Percentiles rank a stretch among this genome's conserved stretches.
These are phyloP conservation scores for Narthecium ossifragum DNA, from an alignment of 106 monocot species.

Conservation along the genomic window DNA sequence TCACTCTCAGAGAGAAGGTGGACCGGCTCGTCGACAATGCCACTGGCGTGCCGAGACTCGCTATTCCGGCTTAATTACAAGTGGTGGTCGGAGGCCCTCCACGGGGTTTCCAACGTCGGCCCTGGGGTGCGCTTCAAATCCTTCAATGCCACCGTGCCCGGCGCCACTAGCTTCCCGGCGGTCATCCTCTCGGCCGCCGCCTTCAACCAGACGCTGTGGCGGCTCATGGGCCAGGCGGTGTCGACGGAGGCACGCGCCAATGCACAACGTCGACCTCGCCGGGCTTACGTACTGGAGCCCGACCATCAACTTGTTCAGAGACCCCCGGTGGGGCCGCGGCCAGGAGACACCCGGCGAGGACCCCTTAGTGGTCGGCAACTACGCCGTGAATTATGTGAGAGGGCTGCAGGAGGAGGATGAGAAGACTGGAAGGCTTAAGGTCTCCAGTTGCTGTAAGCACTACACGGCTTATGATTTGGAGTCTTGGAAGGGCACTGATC, in stretches of 20 bases:
- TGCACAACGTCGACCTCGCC: slow-evolving; percentile 11
- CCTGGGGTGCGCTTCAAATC: background rate
- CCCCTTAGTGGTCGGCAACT: background rate
- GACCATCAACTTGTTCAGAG: slow-evolving; percentile 2
- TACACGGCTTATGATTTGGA: slow-evolving; percentile 17
- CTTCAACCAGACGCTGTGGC: background rate
- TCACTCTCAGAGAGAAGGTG: background rate
- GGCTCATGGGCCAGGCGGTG: background rate
- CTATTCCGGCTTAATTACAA: background rate
- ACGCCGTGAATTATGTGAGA: slow-evolving; percentile 10
- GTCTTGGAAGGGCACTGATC: background rate
- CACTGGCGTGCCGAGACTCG: background rate
- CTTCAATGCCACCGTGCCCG: background rate
- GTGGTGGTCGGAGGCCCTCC: background rate
- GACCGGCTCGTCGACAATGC: background rate
- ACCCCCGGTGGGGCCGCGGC: slow-evolving; percentile 14
- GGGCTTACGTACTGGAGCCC: slow-evolving; percentile 22
- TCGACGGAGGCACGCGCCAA: slow-evolving; percentile 19
- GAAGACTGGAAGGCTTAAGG: slow-evolving; percentile 8
- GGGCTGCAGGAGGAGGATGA: slow-evolving; percentile 11
- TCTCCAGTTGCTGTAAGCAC: slow-evolving; percentile 21
- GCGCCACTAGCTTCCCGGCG: background rate
- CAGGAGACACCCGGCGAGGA: slow-evolving; percentile 19
- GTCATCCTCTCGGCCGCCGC: background rate
- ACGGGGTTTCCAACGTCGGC: background rate